Conservation (phyloP, 345 rosid species). For the Arabidopsis arenosa region DNA sequence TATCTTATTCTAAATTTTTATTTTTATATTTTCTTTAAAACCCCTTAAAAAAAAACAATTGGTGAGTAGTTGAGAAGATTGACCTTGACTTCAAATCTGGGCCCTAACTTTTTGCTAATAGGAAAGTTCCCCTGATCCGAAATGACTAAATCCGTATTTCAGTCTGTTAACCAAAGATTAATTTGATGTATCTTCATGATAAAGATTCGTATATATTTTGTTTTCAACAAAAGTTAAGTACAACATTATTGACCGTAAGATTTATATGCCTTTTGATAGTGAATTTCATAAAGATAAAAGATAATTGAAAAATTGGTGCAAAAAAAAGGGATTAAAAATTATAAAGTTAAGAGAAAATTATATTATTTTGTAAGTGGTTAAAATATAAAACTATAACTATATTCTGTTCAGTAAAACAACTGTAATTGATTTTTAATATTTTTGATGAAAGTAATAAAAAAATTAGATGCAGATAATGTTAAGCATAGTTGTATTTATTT, state of each 20-base stretch:
- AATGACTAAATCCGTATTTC: background rate
- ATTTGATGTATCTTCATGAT: no score
- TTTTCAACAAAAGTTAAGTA: no score
- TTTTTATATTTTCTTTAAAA: background rate
- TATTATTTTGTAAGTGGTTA: background rate
- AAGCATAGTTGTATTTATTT: no score
- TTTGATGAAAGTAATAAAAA: no score
- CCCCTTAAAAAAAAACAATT: background rate
- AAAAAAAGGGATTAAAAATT: background rate
- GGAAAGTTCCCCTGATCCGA: slow-evolving; percentile 11
- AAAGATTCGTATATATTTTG: no score
- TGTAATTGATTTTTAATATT: no score
- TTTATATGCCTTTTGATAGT: background rate
- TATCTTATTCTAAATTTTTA: background rate
- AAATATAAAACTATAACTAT: background rate
- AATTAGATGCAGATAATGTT: no score
- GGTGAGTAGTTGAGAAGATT: slow-evolving; percentile 35
- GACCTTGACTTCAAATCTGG: slow-evolving; percentile 19
- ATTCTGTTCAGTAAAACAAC: background rate
- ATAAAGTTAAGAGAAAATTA: background rate
- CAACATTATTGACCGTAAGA: background rate
- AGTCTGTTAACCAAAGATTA: no score
- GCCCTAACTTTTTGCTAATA: background rate
- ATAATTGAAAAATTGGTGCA: background rate
- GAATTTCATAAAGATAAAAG: background rate